phyloP scores from a whole-genome alignment of 352 stramenopile genomes.

The Globisporangium spiculum region DNA sequence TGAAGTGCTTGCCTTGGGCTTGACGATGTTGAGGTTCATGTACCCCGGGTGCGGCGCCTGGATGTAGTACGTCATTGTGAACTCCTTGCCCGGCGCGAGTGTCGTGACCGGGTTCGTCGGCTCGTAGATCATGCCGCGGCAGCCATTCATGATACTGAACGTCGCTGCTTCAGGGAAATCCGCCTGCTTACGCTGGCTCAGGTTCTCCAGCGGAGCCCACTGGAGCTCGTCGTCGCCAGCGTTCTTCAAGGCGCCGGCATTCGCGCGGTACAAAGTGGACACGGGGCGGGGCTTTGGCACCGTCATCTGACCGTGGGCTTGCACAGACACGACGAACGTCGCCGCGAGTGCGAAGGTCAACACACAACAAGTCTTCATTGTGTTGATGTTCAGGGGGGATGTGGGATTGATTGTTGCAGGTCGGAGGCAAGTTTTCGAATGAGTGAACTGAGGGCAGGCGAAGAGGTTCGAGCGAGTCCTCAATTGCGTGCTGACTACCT shows the following conservation, averaged over 20 bases:
- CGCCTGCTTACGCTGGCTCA: conserved; percentile 45
- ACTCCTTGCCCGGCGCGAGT: conserved; percentile 36
- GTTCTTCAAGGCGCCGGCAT: background rate
- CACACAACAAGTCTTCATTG: conserved; percentile 34
- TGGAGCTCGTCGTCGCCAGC: conserved; percentile 48
- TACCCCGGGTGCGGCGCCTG: conserved; percentile 54
- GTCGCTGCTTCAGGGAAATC: conserved; percentile 36
- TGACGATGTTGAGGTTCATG: conserved; percentile 55
- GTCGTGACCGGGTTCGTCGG: conserved; percentile 37
- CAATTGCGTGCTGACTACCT: conserved; percentile 26
- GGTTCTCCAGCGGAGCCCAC: conserved; percentile 51
- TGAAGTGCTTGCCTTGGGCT: conserved; percentile 39
- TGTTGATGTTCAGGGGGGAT: background rate
- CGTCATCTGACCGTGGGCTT: conserved; percentile 15
- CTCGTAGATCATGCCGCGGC: conserved; percentile 56
- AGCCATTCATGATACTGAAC: conserved; percentile 63
- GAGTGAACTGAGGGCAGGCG: background rate
- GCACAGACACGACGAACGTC: conserved; percentile 44
- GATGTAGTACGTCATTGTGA: conserved; percentile 49
- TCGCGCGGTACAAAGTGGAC: conserved; percentile 7
- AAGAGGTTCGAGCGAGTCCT: background rate
- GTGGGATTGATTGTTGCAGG: background rate
- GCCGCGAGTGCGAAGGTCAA: conserved; percentile 31
- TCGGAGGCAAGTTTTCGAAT: conserved; percentile 2
- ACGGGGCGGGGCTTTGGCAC: conserved; percentile 5